A percentile compares a stretch with the other conserved stretches of the same genome.
Conservation (phyloP, 1,139 yeast genomes). For the Pichia sp. region DNA sequence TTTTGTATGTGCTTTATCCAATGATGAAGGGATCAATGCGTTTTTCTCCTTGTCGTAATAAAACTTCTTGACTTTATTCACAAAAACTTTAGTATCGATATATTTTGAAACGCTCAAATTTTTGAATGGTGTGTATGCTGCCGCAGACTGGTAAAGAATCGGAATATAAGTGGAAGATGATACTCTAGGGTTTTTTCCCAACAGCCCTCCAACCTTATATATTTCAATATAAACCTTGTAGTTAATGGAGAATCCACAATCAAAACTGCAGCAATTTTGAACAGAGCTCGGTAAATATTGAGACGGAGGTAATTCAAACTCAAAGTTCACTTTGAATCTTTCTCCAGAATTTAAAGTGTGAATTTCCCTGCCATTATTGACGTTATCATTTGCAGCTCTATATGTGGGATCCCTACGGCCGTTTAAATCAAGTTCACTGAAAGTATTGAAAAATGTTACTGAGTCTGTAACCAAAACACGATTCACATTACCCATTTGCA, state of each 20-base stretch:
- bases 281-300: conserved; percentile 9
- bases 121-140: conserved; percentile 1
- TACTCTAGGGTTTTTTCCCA: not conserved
- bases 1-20: conserved; percentile 12
- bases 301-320: conserved; percentile 8
- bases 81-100: conserved; percentile 3
- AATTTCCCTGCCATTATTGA: not conserved
- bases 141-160: conserved; percentile 8
- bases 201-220: conserved; percentile 3
- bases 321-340: conserved; percentile 1
- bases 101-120: not conserved
- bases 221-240: conserved; percentile 8
- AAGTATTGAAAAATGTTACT: conserved; percentile 2
- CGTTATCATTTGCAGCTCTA: too few relatives aligned
- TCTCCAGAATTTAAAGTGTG: conserved; percentile 5
- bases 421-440: conserved; percentile 1
- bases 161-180: not conserved
- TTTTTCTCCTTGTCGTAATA: conserved; percentile 12
- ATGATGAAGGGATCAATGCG: conserved; percentile 14
- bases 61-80: conserved; percentile 14
- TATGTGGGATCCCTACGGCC: not conserved
- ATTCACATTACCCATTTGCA: not conserved
- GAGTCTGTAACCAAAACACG: conserved; percentile 1
- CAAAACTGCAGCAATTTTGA: conserved; percentile 5
- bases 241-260: conserved; percentile 4